These are phyloP conservation scores for Penicillium pancosmium DNA, from an alignment of 495 filamentous ascomycete species.

Conservation along the genomic window DNA sequence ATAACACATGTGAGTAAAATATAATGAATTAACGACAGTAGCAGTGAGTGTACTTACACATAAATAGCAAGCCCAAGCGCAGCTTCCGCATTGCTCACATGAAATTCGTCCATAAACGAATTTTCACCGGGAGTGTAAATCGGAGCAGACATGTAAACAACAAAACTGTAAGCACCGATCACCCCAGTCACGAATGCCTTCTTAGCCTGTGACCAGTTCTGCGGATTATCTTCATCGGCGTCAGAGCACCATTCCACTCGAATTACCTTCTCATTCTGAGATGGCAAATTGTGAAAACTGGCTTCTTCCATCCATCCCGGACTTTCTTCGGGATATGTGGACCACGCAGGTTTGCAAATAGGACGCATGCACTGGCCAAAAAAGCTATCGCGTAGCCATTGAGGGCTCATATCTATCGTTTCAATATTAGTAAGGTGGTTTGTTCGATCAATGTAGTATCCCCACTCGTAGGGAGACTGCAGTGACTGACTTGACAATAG, in stretches of 20 bases:
- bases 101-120: constrained; percentile 42
- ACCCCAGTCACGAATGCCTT: constrained; percentile 42
- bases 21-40: too few relatives aligned
- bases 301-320: not conserved
- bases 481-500: not conserved
- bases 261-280: constrained; percentile 11
- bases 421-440: not conserved
- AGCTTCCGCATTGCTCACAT: constrained; percentile 45
- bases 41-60: constrained; percentile 35
- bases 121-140: constrained; percentile 24
- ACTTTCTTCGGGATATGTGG: not conserved
- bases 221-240: constrained; percentile 44
- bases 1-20: too few relatives aligned
- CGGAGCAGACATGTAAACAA: constrained; percentile 28
- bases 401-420: not conserved
- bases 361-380: constrained; percentile 4
- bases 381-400: constrained; percentile 12
- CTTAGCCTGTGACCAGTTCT: constrained; percentile 42
- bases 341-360: not conserved
- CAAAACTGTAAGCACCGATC: constrained; percentile 25
- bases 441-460: too few relatives aligned
- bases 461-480: not conserved
- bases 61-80: constrained; percentile 54
- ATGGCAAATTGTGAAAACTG: not conserved
- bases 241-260: constrained; percentile 41